Percentiles rank a stretch among this genome's conserved stretches.
phyloP scores from a whole-genome alignment of 225 moss, liverwort and hornwort species.

The Polytrichum commune region DNA sequence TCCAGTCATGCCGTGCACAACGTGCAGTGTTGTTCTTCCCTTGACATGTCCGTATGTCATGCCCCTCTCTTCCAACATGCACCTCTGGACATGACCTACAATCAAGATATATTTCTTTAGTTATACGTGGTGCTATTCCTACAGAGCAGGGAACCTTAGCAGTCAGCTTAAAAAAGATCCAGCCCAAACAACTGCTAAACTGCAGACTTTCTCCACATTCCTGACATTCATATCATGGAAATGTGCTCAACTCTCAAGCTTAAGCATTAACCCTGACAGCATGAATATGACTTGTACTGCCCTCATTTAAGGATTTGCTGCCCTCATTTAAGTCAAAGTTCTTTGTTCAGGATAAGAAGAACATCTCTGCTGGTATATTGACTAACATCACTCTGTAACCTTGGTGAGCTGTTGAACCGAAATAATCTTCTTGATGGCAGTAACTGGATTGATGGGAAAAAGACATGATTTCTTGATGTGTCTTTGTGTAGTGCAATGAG shows the following conservation, averaged over 20 bases:
- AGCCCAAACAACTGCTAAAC: background rate
- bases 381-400: no score
- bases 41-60: constrained; percentile 63
- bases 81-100: constrained; percentile 78
- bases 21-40: constrained; percentile 52
- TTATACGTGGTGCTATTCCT: background rate
- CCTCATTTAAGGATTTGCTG: no score
- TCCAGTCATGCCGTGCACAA: constrained; percentile 61
- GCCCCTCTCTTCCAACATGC: constrained; percentile 58
- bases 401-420: background rate
- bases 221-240: background rate
- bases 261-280: no score
- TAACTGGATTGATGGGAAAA: background rate
- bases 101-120: background rate
- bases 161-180: background rate
- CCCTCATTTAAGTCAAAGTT: no score
- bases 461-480: background rate
- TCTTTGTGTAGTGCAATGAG: background rate
- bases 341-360: no score
- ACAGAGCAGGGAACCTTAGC: background rate
- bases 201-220: background rate
- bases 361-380: no score
- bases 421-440: background rate
- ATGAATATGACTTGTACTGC: no score
- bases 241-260: background rate